Evolutionary conservation across 2,329 filamentous ascomycete genomes (phyloP), one percentile per base, ranked within the genome.

Genomic region (Colletotrichum sp.): DNA sequence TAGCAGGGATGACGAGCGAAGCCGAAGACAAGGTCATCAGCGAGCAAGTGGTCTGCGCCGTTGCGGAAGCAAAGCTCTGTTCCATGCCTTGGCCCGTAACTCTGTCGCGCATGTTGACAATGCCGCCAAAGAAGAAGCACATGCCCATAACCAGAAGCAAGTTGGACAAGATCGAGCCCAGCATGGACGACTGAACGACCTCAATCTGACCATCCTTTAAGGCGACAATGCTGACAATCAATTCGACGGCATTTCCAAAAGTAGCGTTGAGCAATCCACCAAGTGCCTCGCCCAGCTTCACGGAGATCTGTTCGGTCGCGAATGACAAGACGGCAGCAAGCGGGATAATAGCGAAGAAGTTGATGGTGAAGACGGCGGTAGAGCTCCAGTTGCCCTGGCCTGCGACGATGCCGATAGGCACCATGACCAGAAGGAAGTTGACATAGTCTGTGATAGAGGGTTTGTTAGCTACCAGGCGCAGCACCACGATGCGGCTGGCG

Each of bases 151-250:
- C 96, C 26, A 99, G 92, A 9, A 99, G 90, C 78, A 98, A 93
- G 85, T 99, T 99, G 79, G 96, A 98, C 52, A 99, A 89, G 80
- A 99, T 98, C 82, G 95, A 98, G 64, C 97, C 96, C 39, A 99
- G 92, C 96, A 99, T 99, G 78, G 95, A 98, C 24, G 96, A 94
- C 87, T 99, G 97, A n/a, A 99, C 96, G 79, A 99, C 96, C 81
- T 96, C 93, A 82, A 98, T 98, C 86, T 99, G 94, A 78, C 93
- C 92, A 80, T 97, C 92, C 79, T 89, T 92, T 62, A 99, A 90
- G 21, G 97, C 97, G 78, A 99, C 94, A 80, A 99, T 96, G 84
- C 95, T 98, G 83, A 98, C 94, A 86, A 95, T 95, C 78, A 96
- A 85, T 83, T 96, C 94, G 68, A 96, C 94, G 16, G 94, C 94